A percentile compares a stretch with the other conserved stretches of the same genome.
Evolutionary conservation across 768 basidiomycete genomes (phyloP).

Genomic region (Tulasnella sp.): DNA sequence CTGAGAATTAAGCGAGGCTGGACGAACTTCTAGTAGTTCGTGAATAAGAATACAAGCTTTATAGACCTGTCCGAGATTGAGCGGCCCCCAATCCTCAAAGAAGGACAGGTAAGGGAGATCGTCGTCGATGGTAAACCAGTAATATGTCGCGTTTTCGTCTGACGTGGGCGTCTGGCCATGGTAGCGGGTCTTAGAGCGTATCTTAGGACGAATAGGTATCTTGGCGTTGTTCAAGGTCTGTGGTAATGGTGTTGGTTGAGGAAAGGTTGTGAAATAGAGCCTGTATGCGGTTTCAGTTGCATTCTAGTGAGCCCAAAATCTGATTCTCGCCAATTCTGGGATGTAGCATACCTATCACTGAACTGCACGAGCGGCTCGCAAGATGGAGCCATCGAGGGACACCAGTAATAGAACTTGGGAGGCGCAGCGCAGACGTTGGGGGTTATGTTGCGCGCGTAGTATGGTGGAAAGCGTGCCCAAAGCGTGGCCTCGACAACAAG

Average conservation of each 20-base stretch:
- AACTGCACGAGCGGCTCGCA: slow-evolving; percentile 19
- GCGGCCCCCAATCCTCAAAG: slow-evolving; percentile 90
- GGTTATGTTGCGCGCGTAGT: background rate
- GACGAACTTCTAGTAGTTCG: slow-evolving; percentile 65
- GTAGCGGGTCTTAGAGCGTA: slow-evolving; percentile 47
- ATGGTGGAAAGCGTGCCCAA: background rate
- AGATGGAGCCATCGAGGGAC: background rate
- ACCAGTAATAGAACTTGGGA: background rate
- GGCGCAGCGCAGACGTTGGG: background rate
- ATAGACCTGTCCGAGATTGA: slow-evolving; percentile 88
- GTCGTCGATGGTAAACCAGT: slow-evolving; percentile 90
- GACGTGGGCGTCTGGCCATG: slow-evolving; percentile 46
- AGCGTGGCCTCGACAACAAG: background rate
- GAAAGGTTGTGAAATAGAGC: slow-evolving; percentile 85
- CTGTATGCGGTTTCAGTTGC: slow-evolving; percentile 30
- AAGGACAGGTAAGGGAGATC: slow-evolving; percentile 86
- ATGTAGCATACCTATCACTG: slow-evolving; percentile 16
- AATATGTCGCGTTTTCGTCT: slow-evolving; percentile 66
- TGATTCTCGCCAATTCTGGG: background rate
- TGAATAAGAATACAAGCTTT: slow-evolving; percentile 87
- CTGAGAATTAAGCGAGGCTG: background rate
- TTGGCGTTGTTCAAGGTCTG: slow-evolving; percentile 51
- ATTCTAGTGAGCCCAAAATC: background rate
- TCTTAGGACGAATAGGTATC: slow-evolving; percentile 44
- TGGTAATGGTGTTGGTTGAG: slow-evolving; percentile 58